Base-by-base conservation (phyloP, 305 asterid species). In the Fraxinus nigra region DNA sequence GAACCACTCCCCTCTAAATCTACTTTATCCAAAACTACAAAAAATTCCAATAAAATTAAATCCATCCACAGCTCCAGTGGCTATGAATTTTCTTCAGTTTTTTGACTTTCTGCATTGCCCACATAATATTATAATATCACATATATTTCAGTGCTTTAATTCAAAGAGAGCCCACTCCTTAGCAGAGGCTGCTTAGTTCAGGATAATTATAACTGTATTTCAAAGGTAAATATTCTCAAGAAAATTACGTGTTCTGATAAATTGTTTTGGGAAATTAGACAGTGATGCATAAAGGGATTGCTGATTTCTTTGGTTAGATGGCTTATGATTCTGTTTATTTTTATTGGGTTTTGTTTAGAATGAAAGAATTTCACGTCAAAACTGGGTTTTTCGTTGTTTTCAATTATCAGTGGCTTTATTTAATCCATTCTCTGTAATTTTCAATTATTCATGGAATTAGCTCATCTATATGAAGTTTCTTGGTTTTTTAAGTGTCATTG, bases 51-150 rank as follows among this genome's bases (percentile, higher is more conserved):
- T 86, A 83, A 51, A 51, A 51, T 51, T 51, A 51, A 84, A 84
- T 87, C 85, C 80, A 56, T 85, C 83, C 82, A 35, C 75, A 30
- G 51, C 85, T 80, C 87, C 92, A 85, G 91, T 92, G 93, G 95
- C 84, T 86, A 91, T 87, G 91, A 86, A 82, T 46, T 73, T 78
- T 43, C 89, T 79, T 51, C 61, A 51, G 4, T 51, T 51, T 43
- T 51, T 76, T 79, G 90, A 82, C 83, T 83, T 82, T 51, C 85
- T 86, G 78, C 78, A 67, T 81, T 83, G 91, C 93, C 69, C 92
- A 88, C 93, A 85, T 73, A 9, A 16, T 63, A 43, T 40, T 63
- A 86, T 78, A 77, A 20, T 59, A 59, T 22, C 69, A 5, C 28
- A 59, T 2, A 14, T 59, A 59, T 59, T 59, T 22, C 28, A 4